Percentiles rank a stretch among this genome's conserved stretches.
Evolutionary conservation across 257 asterid genomes (phyloP).

Genomic region (Gentiana straminea): DNA sequence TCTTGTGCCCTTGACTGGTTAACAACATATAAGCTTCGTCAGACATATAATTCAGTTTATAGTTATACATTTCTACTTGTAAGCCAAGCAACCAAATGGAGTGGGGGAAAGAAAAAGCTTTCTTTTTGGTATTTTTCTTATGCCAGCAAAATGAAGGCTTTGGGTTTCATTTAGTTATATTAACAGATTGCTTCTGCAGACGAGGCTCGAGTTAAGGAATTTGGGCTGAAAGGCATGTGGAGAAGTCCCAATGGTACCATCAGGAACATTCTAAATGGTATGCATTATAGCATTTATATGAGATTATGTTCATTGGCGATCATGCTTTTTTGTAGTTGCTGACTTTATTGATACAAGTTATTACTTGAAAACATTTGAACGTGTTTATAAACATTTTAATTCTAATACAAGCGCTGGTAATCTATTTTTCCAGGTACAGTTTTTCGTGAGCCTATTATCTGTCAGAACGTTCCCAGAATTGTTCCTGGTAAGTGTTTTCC

Average conservation of each 20-base stretch:
- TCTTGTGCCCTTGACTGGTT: no score
- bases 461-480: slow-evolving; percentile 67
- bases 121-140: no score
- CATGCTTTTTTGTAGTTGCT: neutral
- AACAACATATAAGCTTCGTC: no score
- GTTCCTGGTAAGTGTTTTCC: slow-evolving; percentile 58
- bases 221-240: slow-evolving; percentile 84
- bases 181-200: slow-evolving; percentile 31
- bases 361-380: no score
- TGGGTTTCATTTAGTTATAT: no score
- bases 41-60: no score
- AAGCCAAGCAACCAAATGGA: no score
- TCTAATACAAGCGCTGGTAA: slow-evolving; percentile 5
- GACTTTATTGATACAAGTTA: neutral
- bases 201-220: slow-evolving; percentile 80
- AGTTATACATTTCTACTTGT: no score
- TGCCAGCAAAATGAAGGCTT: no score
- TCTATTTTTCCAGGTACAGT: slow-evolving; percentile 58
- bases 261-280: slow-evolving; percentile 79
- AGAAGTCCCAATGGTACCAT: slow-evolving; percentile 94
- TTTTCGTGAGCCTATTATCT: slow-evolving; percentile 84
- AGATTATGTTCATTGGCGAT: neutral
- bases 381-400: neutral
- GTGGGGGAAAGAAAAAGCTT: no score
- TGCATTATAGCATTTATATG: slow-evolving; percentile 3